Conservation (phyloP, 2,329 filamentous ascomycete species). For the Exophiala oligosperma region DNA sequence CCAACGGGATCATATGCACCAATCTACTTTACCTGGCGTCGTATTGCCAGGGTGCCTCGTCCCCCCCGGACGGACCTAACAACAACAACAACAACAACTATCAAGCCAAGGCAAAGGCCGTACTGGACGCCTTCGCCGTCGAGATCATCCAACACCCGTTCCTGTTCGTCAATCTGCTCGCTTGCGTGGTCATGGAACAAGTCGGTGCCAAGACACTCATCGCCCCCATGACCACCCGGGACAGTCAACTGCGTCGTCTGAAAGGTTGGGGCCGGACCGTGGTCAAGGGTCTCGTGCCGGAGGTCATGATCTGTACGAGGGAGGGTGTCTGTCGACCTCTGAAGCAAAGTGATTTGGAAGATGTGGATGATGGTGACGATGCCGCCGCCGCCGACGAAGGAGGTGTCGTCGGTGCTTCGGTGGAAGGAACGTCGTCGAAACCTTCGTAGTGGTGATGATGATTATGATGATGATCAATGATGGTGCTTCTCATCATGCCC, state of each 20-base stretch:
- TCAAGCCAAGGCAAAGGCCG: slow-evolving; percentile 60
- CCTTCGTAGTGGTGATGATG: too few relatives aligned
- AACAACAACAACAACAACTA: slow-evolving; percentile 40
- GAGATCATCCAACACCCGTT: slow-evolving; percentile 93
- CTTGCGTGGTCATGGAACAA: slow-evolving; percentile 70
- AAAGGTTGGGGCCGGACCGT: slow-evolving; percentile 29
- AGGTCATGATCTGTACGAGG: slow-evolving; percentile 28
- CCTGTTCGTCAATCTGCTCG: slow-evolving; percentile 80
- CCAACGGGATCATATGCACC: slow-evolving; percentile 80
- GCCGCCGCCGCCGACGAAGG: too few relatives aligned
- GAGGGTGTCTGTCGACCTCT: slow-evolving; percentile 23
- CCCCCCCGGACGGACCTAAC: slow-evolving; percentile 44
- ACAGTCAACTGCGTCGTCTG: slow-evolving; percentile 19
- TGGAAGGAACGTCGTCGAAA: too few relatives aligned
- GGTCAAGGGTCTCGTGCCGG: slow-evolving; percentile 18
- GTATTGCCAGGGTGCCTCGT: slow-evolving; percentile 61
- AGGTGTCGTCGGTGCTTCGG: background rate
- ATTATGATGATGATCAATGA: too few relatives aligned
- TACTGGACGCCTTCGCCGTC: slow-evolving; percentile 81
- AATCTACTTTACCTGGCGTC: slow-evolving; percentile 82
- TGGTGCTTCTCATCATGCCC: too few relatives aligned
- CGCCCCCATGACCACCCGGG: slow-evolving; percentile 30
- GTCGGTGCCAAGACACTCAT: slow-evolving; percentile 66
- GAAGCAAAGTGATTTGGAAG: slow-evolving; percentile 26
- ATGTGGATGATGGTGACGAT: slow-evolving; percentile 13